phyloP scores from a whole-genome alignment of 192 early-diverging fungal species.

The Dimargaris cristalligena region DNA sequence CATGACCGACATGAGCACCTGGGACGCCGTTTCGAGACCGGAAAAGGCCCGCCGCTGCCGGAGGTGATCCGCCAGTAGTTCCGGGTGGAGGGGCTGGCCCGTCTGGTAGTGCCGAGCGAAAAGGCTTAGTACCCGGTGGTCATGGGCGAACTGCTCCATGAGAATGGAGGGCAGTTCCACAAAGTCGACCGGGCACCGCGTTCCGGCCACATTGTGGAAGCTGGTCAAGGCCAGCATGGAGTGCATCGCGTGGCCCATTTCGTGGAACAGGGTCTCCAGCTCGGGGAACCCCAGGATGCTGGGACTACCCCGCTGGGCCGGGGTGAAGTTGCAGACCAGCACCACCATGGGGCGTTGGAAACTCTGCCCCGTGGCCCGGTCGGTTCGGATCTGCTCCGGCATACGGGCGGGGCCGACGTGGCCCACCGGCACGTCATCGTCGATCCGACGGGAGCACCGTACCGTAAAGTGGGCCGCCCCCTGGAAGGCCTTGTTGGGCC shows the following conservation, averaged over 20 bases:
- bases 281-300: conserved; percentile 56
- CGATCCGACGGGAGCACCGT: conserved; percentile 68
- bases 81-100: conserved; percentile 35
- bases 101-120: conserved; percentile 67
- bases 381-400: conserved; percentile 19
- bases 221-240: conserved; percentile 90
- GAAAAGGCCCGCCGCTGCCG: conserved; percentile 37
- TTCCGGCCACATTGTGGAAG: conserved; percentile 93
- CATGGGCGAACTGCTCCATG: conserved; percentile 78
- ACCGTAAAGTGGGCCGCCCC: conserved; percentile 94
- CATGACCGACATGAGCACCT: conserved; percentile 79
- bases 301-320: conserved; percentile 27
- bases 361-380: conserved; percentile 20
- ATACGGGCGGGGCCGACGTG: conserved; percentile 9
- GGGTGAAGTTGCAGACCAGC: conserved; percentile 52
- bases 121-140: conserved; percentile 47
- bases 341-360: conserved; percentile 60
- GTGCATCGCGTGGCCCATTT: conserved; percentile 98
- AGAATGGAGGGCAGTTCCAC: conserved; percentile 94
- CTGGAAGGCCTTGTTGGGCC: conserved; percentile 53
- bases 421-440: conserved; percentile 43
- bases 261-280: conserved; percentile 94
- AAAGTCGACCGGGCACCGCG: conserved; percentile 87
- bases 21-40: conserved; percentile 65
- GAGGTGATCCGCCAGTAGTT: conserved; percentile 31